phyloP scores from a whole-genome alignment of 192 early-diverging fungal genomes.

The Backusella macrospora region DNA sequence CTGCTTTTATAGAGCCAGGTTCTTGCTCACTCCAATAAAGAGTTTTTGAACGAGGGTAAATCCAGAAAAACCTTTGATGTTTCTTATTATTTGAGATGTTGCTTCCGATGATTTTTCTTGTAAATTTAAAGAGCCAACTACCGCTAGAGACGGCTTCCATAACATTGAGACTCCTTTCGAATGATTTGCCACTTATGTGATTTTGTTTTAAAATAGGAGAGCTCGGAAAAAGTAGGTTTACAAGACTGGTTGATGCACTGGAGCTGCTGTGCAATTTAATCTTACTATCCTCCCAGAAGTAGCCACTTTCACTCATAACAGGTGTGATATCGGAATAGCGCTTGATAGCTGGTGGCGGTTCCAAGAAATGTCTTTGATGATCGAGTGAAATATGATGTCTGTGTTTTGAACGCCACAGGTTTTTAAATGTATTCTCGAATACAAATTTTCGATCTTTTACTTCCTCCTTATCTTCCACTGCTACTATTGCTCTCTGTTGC shows the following conservation, averaged over 20 bases:
- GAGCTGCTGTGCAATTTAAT: conserved; percentile 11
- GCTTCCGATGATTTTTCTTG: conserved; percentile 51
- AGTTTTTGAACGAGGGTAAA: conserved; percentile 76
- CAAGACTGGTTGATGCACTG: background rate
- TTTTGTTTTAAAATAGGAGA: background rate
- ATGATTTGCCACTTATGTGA: background rate
- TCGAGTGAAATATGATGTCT: background rate
- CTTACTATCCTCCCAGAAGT: conserved; percentile 1
- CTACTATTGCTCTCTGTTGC: background rate
- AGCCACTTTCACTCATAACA: background rate
- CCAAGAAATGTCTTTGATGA: conserved; percentile 5
- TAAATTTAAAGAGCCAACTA: conserved; percentile 73
- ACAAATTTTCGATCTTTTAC: conserved; percentile 8
- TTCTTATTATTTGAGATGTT: conserved; percentile 56
- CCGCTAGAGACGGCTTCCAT: conserved; percentile 37
- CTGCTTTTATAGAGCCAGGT: conserved; percentile 47
- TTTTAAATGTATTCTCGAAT: conserved; percentile 14
- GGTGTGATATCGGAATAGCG: conserved; percentile 3
- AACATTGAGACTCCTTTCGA: background rate
- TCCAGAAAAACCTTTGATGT: conserved; percentile 78
- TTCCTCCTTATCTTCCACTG: background rate
- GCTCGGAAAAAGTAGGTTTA: background rate
- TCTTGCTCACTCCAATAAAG: conserved; percentile 76
- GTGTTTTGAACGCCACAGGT: background rate
- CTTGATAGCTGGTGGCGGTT: background rate